Percentiles rank a stretch among this genome's conserved stretches.
phyloP scores from a whole-genome alignment of 331 rosid genomes.

The Malus hybrid region DNA sequence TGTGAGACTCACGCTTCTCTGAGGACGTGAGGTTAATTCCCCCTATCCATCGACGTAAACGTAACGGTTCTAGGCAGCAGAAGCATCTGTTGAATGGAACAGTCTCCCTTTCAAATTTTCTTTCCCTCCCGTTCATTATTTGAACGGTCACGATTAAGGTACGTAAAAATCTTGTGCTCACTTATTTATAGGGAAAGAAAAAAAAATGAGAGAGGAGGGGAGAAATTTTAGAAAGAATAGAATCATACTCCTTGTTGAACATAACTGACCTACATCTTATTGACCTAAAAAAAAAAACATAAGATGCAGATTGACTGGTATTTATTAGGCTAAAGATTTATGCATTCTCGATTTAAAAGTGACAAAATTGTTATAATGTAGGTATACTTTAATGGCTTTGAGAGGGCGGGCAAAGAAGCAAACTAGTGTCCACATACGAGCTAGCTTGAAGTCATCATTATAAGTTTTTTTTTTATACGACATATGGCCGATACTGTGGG shows the following conservation, averaged over 20 bases:
- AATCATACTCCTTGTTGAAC: no score
- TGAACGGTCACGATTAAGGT: no score
- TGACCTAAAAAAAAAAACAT: not conserved
- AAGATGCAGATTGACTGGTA: not conserved
- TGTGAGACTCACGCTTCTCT: not conserved
- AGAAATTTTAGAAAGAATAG: no score
- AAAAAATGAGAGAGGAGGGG: no score
- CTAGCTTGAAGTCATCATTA: not conserved
- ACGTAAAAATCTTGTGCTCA: no score
- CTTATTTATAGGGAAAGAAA: no score
- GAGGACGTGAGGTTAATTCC: conserved; percentile 12
- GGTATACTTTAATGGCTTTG: not conserved
- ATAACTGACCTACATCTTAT: not conserved
- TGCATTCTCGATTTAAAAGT: no score
- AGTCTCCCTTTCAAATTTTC: no score
- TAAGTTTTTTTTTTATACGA: no score
- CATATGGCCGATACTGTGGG: not conserved
- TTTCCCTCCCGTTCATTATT: no score
- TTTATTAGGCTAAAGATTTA: no score
- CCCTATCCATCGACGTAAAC: not conserved
- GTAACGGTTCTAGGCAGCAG: not conserved
- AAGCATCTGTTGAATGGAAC: not conserved
- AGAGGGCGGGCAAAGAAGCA: not conserved
- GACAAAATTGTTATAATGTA: not conserved
- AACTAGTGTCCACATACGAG: not conserved